phyloP scores from a whole-genome alignment of 352 stramenopile genomes.

The Thalassiosira hispida region DNA sequence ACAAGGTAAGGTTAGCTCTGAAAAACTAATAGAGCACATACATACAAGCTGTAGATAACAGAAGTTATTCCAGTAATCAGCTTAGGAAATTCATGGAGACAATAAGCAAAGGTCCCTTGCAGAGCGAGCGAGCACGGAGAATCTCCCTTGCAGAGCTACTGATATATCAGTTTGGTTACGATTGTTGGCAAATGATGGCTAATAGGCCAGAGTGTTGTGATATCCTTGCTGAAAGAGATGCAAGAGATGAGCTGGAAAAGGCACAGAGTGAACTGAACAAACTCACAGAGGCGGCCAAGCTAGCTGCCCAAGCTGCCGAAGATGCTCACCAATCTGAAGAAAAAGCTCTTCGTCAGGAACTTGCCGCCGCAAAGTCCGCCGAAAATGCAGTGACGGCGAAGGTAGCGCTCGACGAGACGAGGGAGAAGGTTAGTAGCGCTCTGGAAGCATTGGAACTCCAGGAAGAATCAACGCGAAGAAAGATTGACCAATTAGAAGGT shows the following conservation, averaged over 20 bases:
- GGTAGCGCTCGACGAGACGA: slow-evolving; percentile 16
- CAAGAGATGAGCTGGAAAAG: slow-evolving; percentile 11
- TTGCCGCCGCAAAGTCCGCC: not conserved
- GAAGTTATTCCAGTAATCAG: slow-evolving; percentile 1
- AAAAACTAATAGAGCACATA: too few relatives aligned
- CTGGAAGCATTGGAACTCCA: slow-evolving; percentile 46
- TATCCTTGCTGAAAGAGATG: slow-evolving; percentile 23
- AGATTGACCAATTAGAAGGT: slow-evolving; percentile 35
- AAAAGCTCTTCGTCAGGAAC: slow-evolving; percentile 14
- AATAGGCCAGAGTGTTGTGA: slow-evolving; percentile 9
- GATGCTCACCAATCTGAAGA: slow-evolving; percentile 24
- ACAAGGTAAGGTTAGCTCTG: not conserved
- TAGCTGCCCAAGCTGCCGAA: slow-evolving; percentile 17
- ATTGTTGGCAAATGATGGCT: slow-evolving; percentile 20
- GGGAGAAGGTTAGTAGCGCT: slow-evolving; percentile 34
- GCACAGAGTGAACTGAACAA: slow-evolving; percentile 12
- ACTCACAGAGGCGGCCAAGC: slow-evolving; percentile 16
- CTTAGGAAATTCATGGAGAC: slow-evolving; percentile 17
- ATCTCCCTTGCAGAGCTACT: slow-evolving; percentile 27
- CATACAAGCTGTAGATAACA: too few relatives aligned
- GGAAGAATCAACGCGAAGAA: slow-evolving; percentile 51
- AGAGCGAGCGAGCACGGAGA: not conserved
- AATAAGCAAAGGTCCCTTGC: not conserved
- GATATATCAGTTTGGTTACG: slow-evolving; percentile 17
- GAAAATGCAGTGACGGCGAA: slow-evolving; percentile 16